Percentiles rank a stretch among this genome's conserved stretches.
Conservation (phyloP, 148 eudicot genomes). For the Polygonum aviculare region DNA sequence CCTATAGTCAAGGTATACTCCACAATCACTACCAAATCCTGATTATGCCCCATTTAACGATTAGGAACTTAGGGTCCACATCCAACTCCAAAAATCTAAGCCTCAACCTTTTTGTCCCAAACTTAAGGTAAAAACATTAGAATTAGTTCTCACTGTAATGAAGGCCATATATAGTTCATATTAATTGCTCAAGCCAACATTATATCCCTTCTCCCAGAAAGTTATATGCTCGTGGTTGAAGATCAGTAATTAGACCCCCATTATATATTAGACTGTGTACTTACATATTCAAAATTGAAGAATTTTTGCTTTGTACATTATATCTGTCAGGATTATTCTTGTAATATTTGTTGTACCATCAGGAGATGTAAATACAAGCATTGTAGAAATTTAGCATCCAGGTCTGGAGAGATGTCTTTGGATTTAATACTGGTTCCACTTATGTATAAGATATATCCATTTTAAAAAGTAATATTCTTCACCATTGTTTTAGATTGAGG, state of each 20-base stretch:
- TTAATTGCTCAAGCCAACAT: not conserved
- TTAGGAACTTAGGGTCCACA: no score
- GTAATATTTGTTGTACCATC: not conserved
- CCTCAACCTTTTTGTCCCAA: not conserved
- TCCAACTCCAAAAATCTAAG: not conserved
- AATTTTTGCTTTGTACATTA: not conserved
- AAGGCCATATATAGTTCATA: not conserved
- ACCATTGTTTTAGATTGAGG: not conserved
- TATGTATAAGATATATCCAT: no score
- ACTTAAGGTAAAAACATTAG: not conserved
- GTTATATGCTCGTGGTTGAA: not conserved
- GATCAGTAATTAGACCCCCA: not conserved
- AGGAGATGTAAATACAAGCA: not conserved
- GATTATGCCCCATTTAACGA: not conserved
- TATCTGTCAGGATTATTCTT: not conserved
- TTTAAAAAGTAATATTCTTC: no score
- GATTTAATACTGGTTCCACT: not conserved
- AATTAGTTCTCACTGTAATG: not conserved
- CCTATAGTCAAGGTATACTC: not conserved
- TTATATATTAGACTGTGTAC: not conserved
- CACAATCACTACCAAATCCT: not conserved
- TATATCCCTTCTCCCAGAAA: not conserved
- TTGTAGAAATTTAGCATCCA: not conserved
- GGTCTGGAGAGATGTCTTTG: not conserved
- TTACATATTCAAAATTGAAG: not conserved